Evolutionary conservation across 495 filamentous ascomycete genomes (phyloP), one percentile per base, ranked within the genome.

Genomic region (Aspergillus avenaceus): DNA sequence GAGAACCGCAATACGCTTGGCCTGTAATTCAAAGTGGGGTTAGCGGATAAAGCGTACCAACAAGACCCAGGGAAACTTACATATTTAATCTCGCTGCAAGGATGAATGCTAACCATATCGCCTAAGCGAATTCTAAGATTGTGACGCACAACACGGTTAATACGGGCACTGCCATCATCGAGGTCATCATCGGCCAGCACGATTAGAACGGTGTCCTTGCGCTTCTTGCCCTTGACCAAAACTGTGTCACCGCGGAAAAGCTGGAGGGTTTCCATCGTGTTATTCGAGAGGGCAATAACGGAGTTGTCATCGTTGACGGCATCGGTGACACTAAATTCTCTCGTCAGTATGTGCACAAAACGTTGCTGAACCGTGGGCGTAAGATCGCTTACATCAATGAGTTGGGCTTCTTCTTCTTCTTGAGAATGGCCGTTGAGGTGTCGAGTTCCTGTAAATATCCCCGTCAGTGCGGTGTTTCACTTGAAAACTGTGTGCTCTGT

Each of bases 11-110:
- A 98, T 96, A 61, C 93, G 91, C 81, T 97, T 97, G 71, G 93
- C 93, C 91, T 97, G 45, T 31, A 46, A 26, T 9, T 36, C 52
- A 45, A 18, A 49, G 44, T 32, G 14, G 12, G 48, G 60, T 56
- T 57, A 47, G 44, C 49, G 40, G 24, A 47, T 45, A 63, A 41
- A 31, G 32, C 19, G 19, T 45, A 41, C 49, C 41, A 11, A 41
- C n/a, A 12, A 23, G 1, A 9, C 8, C 3, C 2, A 22, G 14
- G 9, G 2, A 13, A 13, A 70, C 90, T 66, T 74, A 97, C 91
- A 72, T 98, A 98, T 96, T 98, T 98, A 75, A 98, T 98, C 68
- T 98, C 93, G n/a, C 95, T 92, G 75, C 93, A 98, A n/a, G 93
- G 82, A 77, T 97, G 91, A 49, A 98, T 88, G 45, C 91, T 96